phyloP scores from a whole-genome alignment of 2,329 filamentous ascomycete species.

The Rutstroemia sp. region DNA sequence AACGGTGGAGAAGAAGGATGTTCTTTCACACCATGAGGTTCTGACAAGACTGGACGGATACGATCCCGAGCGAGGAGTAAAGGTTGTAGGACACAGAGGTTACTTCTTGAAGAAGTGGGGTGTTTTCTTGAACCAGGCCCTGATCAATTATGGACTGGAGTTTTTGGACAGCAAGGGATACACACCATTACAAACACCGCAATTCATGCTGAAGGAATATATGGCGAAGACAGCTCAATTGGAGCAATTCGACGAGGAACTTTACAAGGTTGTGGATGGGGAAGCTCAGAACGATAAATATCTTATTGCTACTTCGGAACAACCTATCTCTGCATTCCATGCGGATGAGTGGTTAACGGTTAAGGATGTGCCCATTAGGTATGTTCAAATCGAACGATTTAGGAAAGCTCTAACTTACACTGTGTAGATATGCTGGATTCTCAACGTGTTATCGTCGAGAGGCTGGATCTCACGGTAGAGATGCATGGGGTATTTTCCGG shows the following conservation, averaged over 20 bases:
- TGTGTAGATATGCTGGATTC: conserved; percentile 66
- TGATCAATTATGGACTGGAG: conserved; percentile 91
- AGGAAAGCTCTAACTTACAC: conserved; percentile 5
- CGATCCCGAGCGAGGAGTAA: conserved; percentile 85
- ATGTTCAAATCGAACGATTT: conserved; percentile 18
- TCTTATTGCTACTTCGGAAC: conserved; percentile 75
- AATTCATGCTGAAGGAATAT: conserved; percentile 89
- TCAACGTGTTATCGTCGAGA: conserved; percentile 95
- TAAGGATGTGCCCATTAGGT: conserved; percentile 83
- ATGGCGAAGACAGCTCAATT: conserved; percentile 99
- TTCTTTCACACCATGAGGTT: conserved; percentile 92
- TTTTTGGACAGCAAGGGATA: conserved; percentile 79
- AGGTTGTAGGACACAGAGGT: conserved; percentile 88
- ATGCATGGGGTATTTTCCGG: conserved; percentile 97
- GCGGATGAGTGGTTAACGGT: conserved; percentile 87
- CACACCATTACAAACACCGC: conserved; percentile 76
- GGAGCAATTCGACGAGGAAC: conserved; percentile 93
- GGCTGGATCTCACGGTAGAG: conserved; percentile 82
- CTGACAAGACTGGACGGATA: conserved; percentile 82
- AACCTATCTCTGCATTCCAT: conserved; percentile 89
- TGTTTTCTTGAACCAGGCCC: conserved; percentile 82
- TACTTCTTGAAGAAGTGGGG: conserved; percentile 91
- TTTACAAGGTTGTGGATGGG: conserved; percentile 92
- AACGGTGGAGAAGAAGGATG: conserved; percentile 64
- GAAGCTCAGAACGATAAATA: conserved; percentile 85